phyloP scores from a whole-genome alignment of 2,329 filamentous ascomycete species.

The Calonectria henricotiae region DNA sequence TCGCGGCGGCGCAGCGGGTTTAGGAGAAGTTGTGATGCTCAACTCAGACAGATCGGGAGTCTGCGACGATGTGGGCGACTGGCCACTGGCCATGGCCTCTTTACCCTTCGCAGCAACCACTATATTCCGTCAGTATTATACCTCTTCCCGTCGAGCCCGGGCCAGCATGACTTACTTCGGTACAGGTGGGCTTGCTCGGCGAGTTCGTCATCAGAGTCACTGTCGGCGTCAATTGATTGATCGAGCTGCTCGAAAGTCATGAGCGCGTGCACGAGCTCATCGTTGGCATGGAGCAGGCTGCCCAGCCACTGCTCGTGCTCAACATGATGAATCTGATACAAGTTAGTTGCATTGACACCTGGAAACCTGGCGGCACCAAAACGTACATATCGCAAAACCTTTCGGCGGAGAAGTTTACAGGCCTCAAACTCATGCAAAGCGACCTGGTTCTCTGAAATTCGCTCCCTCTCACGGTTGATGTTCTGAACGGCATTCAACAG shows the following conservation, averaged over 20 bases:
- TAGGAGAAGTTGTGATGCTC: constrained; percentile 60
- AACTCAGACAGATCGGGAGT: constrained; percentile 65
- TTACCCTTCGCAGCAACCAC: constrained; percentile 71
- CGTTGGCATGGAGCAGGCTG: constrained; percentile 92
- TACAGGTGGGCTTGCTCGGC: constrained; percentile 79
- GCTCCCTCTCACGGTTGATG: constrained; percentile 91
- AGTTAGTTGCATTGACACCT: constrained; percentile 26
- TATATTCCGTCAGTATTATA: constrained; percentile 50
- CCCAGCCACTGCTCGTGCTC: constrained; percentile 94
- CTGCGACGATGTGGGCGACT: constrained; percentile 61
- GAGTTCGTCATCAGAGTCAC: constrained; percentile 79
- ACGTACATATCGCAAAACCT: constrained; percentile 86
- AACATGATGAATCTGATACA: constrained; percentile 83
- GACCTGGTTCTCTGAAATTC: constrained; percentile 86
- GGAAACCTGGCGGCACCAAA: not conserved
- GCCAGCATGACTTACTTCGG: constrained; percentile 65
- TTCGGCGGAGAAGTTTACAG: constrained; percentile 88
- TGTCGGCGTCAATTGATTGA: constrained; percentile 84
- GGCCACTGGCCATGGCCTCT: constrained; percentile 61
- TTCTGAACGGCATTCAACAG: constrained; percentile 89
- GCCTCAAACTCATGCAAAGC: constrained; percentile 85
- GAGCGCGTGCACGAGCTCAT: constrained; percentile 92
- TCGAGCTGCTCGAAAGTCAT: constrained; percentile 97
- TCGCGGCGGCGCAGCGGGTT: constrained; percentile 64
- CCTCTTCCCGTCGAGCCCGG: constrained; percentile 36